These are phyloP conservation scores for Telopea speciosissima DNA, from an alignment of 177 flowering plant genomes.

Conservation along the genomic window DNA sequence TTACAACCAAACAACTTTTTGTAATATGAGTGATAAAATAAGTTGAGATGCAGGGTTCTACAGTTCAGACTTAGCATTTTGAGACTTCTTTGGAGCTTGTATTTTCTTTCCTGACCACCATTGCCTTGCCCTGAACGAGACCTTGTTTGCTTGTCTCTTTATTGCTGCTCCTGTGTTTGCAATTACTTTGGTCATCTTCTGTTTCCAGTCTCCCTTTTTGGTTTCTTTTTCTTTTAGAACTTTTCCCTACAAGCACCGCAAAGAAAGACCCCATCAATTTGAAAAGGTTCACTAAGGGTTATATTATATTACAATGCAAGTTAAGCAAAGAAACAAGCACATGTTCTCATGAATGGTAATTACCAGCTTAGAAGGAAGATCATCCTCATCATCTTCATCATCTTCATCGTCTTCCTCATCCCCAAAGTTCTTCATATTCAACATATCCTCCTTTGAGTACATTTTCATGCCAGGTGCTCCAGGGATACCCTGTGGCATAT, in stretches of 20 bases:
- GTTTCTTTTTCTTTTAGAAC: constrained; percentile 48
- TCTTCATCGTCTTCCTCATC: constrained; percentile 67
- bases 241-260: constrained; percentile 44
- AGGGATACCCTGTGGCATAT: constrained; percentile 68
- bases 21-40: too few relatives aligned
- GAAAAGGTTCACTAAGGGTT: too few relatives aligned
- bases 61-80: constrained; percentile 57
- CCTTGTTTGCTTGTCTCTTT: constrained; percentile 45
- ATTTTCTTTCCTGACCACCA: constrained; percentile 63
- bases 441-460: constrained; percentile 85
- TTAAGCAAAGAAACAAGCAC: too few relatives aligned
- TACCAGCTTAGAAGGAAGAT: constrained; percentile 70
- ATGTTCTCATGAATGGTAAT: not conserved
- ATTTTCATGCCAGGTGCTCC: constrained; percentile 95
- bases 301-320: too few relatives aligned
- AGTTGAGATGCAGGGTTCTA: constrained; percentile 17
- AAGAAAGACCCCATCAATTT: not conserved
- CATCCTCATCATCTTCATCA: constrained; percentile 45
- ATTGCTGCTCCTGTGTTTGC: constrained; percentile 30
- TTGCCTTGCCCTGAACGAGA: constrained; percentile 30
- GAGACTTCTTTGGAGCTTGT: constrained; percentile 23
- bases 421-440: constrained; percentile 60
- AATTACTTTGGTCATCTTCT: constrained; percentile 39
- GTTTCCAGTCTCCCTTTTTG: constrained; percentile 50
- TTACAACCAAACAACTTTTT: too few relatives aligned